Evolutionary conservation across 495 filamentous ascomycete species (phyloP), one percentile per base, ranked within the genome.

Genomic region (Penicillium flavigenum): DNA sequence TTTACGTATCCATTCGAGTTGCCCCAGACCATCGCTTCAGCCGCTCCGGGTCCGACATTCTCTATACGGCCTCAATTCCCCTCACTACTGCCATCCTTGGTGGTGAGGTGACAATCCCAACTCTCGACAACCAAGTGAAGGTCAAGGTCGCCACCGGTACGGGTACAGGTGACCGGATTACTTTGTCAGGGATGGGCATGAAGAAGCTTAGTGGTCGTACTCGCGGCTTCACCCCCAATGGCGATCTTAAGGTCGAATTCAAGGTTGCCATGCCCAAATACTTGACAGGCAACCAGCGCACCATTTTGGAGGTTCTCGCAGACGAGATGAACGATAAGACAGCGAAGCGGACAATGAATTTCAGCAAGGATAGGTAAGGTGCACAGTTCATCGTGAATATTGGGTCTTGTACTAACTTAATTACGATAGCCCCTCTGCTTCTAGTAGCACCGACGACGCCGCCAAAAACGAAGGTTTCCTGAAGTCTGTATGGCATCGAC

Each of bases 181-280:
- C 90, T 0, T 76, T 98, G 32, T 71, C 83, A 1, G 92, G 92
- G 12, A 90, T 88, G 84, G 94, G 94, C 36, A 97, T 98, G 94
- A 89, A 88, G 72, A 89, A 87, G 64, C 74, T 98, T 34, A 72
- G 75, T 45, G 72, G 74, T 26, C 75, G 83, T 11, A 64, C 76
- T n/a, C 79, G 81, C 47, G 79, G 73, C 34, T 74, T 74, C 56
- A 72, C 48, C 46, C 73, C 77, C 6, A 73, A 71, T n/a, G 92
- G 92, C 65, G 95, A 98, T 62, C 73, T 98, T 29, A 86, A 83
- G 63, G 91, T 98, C 8, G 95, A 98, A 71, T 98, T 95, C 79
- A 93, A 91, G 76, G 89, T 98, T 14, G 71, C 82, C 29, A 96
- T 97, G 90, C 94, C 94, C 12, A 97, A 95, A 73, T 95, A 91